Base-by-base conservation (phyloP, 2,329 filamentous ascomycete species). In the Fusarium buxicola region DNA sequence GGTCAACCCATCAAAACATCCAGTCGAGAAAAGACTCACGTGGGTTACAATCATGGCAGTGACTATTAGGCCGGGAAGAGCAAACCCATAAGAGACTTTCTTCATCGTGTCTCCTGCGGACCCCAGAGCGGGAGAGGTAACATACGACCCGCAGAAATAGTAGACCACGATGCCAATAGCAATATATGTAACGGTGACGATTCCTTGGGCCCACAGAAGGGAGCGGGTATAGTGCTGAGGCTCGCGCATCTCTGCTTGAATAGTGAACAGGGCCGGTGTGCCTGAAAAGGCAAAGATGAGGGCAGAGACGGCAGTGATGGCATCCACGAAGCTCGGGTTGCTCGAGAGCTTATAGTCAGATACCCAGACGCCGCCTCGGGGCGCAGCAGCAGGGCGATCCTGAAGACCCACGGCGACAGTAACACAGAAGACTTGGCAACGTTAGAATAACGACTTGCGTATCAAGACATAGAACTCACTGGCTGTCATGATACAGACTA, bases 71-170 rank as follows among this genome's bases (percentile, higher is more conserved):
- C 72, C 71, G 1, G 71, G 71, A 1, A 74, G 57, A 9, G 70
- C 70, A 4, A 74, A 55, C 8, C 78, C 80, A 44, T 82, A 82
- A 45, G 70, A 73, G 10, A 81, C 69, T 57, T 77, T 81, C 71
- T 82, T 81, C 47, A 80, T 69, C 1, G 68, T 45, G 0, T 34
- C 9, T 2, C 80, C 80, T 1, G 78, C 80, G 27, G 77, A 80
- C 3, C 79, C 80, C 3, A 82, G 74, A 1, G 79, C 78, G 0
- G 80, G 80, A 0, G 78, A 80, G 0, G 79, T 75, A 3, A 82
- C 77, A 49, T 75, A 81, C 0, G 75, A 77, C 1, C 80, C 80
- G 59, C 78, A 81, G 61, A 70, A 81, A 50, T 76, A 76, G 69
- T 82, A 82, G 7, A 82, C 75, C 0, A 81, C 77, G 4, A 73